Conservation (phyloP, 352 stramenopile species). For the Pilasporangium apinafurcum region DNA sequence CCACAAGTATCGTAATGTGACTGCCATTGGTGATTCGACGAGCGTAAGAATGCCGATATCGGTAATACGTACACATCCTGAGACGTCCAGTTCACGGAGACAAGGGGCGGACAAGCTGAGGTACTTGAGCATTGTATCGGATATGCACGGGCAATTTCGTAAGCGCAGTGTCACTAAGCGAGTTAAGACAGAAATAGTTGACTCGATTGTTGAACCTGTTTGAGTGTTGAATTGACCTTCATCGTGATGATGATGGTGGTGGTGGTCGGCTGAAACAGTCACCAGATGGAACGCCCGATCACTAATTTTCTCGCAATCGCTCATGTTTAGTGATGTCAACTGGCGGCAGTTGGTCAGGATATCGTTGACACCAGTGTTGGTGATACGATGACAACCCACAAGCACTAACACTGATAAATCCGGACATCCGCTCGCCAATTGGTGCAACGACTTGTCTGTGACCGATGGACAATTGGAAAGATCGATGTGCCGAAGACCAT, state of each 20-base stretch:
- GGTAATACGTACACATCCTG: conserved; percentile 59
- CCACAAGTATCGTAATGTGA: conserved; percentile 54
- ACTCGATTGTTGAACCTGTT: no score
- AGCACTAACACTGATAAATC: conserved; percentile 17
- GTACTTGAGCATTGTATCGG: conserved; percentile 29
- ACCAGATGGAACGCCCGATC: conserved; percentile 20
- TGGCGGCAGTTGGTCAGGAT: conserved; percentile 15
- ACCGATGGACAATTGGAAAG: conserved; percentile 40
- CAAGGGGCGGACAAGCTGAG: conserved; percentile 41
- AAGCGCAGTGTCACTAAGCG: conserved; percentile 35
- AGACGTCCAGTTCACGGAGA: conserved; percentile 76
- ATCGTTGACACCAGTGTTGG: conserved; percentile 10
- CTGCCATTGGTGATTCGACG: conserved; percentile 24
- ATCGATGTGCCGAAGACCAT: conserved; percentile 35
- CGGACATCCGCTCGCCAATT: conserved; percentile 11
- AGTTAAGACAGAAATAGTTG: neutral
- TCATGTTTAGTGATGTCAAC: conserved; percentile 18
- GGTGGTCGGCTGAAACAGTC: neutral
- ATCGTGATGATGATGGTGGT: neutral
- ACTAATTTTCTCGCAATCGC: conserved; percentile 26
- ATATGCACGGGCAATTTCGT: conserved; percentile 26
- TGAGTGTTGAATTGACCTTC: no score
- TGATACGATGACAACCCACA: conserved; percentile 19
- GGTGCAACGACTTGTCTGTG: conserved; percentile 26
- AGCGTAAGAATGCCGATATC: conserved; percentile 81